phyloP scores from a whole-genome alignment of 1,139 yeast species.

The Debaryomyces coudertii region DNA sequence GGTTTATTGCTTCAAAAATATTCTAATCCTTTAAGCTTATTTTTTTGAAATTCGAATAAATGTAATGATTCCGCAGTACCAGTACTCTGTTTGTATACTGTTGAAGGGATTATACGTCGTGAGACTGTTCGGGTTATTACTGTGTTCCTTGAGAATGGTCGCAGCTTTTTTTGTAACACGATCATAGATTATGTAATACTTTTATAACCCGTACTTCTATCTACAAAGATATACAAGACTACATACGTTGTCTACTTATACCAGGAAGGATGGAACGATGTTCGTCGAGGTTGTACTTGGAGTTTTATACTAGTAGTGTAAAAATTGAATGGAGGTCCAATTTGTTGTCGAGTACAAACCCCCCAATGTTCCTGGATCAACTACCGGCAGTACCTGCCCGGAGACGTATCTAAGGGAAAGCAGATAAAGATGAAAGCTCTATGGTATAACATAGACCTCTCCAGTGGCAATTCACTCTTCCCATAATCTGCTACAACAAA shows the following conservation, averaged over 20 bases:
- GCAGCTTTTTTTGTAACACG: conserved; percentile 10
- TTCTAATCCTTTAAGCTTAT: background rate
- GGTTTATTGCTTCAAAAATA: background rate
- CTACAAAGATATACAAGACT: background rate
- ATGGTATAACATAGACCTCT: too few relatives aligned
- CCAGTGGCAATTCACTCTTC: too few relatives aligned
- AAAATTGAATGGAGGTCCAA: too few relatives aligned
- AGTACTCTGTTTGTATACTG: background rate
- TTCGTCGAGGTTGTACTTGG: too few relatives aligned
- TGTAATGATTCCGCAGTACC: background rate
- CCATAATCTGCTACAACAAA: too few relatives aligned
- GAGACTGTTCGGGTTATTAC: background rate
- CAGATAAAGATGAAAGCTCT: too few relatives aligned
- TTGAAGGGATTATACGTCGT: background rate
- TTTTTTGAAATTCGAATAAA: background rate
- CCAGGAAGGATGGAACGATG: too few relatives aligned
- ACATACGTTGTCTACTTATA: background rate
- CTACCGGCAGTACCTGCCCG: too few relatives aligned
- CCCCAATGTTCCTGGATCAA: too few relatives aligned
- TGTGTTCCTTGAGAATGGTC: conserved; percentile 11
- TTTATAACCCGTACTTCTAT: background rate
- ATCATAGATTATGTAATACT: conserved; percentile 4
- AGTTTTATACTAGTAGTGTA: too few relatives aligned
- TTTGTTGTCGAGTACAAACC: too few relatives aligned
- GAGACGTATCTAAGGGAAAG: too few relatives aligned